phyloP scores from a whole-genome alignment of 192 early-diverging fungal genomes.

The Backusella psychrophila region DNA sequence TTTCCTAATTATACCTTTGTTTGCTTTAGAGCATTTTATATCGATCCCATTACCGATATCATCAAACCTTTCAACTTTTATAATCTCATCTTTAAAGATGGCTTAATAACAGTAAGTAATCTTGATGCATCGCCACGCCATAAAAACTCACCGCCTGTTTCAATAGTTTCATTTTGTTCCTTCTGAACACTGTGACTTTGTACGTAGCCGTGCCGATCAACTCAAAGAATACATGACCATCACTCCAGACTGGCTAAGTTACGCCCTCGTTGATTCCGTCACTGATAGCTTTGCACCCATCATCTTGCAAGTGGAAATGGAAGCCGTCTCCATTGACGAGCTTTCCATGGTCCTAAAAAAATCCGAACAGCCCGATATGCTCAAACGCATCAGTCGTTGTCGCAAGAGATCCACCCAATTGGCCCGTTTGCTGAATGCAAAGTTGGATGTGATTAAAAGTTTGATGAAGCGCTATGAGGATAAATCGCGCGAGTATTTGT shows the following conservation, averaged over 20 bases:
- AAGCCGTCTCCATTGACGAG: constrained; percentile 78
- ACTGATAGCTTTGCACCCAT: constrained; percentile 71
- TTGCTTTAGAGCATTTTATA: constrained; percentile 78
- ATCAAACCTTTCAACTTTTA: constrained; percentile 51
- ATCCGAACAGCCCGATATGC: constrained; percentile 63
- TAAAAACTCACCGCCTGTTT: not conserved
- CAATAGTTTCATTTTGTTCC: constrained; percentile 58
- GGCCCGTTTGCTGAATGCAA: constrained; percentile 60
- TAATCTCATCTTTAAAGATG: constrained; percentile 67
- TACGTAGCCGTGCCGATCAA: constrained; percentile 58
- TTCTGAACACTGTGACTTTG: constrained; percentile 59
- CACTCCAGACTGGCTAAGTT: constrained; percentile 72
- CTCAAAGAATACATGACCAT: constrained; percentile 39
- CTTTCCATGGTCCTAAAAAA: constrained; percentile 60
- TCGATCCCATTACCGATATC: constrained; percentile 32
- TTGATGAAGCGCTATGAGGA: constrained; percentile 61
- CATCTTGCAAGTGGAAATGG: constrained; percentile 63
- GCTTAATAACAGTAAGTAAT: constrained; percentile 61
- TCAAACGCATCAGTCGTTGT: constrained; percentile 69
- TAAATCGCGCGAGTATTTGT: constrained; percentile 22
- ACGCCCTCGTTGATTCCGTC: constrained; percentile 77
- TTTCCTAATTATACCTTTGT: constrained; percentile 92
- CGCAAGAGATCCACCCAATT: constrained; percentile 72
- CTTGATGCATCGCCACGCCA: not conserved
- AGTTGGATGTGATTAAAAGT: constrained; percentile 69